These are phyloP conservation scores for Talaromyces adpressus DNA, from an alignment of 495 filamentous ascomycete species.

Conservation along the genomic window DNA sequence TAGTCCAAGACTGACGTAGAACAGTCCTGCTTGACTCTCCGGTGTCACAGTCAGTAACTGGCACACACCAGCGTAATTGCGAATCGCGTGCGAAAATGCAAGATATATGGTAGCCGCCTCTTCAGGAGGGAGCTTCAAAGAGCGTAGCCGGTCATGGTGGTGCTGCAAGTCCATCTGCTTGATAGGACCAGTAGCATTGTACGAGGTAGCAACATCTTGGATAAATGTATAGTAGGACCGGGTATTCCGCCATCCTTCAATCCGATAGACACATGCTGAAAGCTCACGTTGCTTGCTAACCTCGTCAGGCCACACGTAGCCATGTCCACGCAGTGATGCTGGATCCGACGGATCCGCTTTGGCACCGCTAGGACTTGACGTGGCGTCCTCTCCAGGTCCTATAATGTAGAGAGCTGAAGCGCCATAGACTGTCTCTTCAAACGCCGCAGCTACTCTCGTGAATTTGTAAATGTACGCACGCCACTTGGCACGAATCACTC, in stretches of 20 bases:
- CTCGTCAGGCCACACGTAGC: constrained; percentile 91
- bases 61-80: constrained; percentile 81
- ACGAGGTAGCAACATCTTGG: constrained; percentile 59
- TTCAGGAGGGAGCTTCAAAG: constrained; percentile 60
- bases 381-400: constrained; percentile 43
- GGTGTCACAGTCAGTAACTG: constrained; percentile 81
- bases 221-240: constrained; percentile 93
- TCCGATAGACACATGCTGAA: constrained; percentile 78
- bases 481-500: constrained; percentile 84
- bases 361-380: constrained; percentile 38
- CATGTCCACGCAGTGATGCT: constrained; percentile 67
- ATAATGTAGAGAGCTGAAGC: constrained; percentile 86
- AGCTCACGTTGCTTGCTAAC: constrained; percentile 73
- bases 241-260: constrained; percentile 94
- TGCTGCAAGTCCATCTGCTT: constrained; percentile 81
- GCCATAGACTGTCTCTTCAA: constrained; percentile 92
- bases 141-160: constrained; percentile 83
- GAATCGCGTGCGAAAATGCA: constrained; percentile 66
- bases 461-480: constrained; percentile 86
- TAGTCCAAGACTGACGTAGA: constrained; percentile 87
- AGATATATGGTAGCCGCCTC: constrained; percentile 76
- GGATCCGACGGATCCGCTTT: constrained; percentile 44
- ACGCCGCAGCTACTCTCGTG: constrained; percentile 82
- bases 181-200: constrained; percentile 58
- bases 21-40: constrained; percentile 81